phyloP scores from a whole-genome alignment of 768 basidiomycete genomes.

The Cyclocybe cylindracea region DNA sequence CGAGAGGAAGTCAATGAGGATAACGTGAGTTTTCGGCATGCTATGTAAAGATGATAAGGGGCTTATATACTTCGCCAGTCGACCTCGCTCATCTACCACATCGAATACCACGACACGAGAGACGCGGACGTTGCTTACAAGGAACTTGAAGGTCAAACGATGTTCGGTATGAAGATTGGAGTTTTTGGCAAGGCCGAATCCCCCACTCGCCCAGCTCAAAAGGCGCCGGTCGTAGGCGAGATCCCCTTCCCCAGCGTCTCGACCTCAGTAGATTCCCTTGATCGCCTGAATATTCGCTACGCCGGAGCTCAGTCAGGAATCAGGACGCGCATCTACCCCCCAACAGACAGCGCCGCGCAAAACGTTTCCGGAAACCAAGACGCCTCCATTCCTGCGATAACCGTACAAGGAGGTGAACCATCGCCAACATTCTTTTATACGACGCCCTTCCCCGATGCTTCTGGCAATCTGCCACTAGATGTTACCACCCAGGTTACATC shows the following conservation, averaged over 20 bases:
- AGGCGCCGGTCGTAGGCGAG: neutral
- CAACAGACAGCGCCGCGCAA: conserved; percentile 19
- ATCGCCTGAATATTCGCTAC: conserved; percentile 21
- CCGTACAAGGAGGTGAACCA: conserved; percentile 3
- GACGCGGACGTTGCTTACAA: conserved; percentile 53
- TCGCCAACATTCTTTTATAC: conserved; percentile 40
- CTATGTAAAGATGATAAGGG: too few relatives aligned
- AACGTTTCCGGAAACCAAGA: conserved; percentile 10
- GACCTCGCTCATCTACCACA: conserved; percentile 41
- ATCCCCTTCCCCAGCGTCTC: conserved; percentile 7
- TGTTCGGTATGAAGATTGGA: conserved; percentile 54
- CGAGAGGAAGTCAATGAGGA: conserved; percentile 18
- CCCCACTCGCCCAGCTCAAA: neutral
- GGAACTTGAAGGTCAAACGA: conserved; percentile 46
- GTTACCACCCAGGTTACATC: neutral
- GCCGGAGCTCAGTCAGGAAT: conserved; percentile 37
- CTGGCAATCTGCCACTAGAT: neutral
- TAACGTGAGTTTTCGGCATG: conserved; percentile 19
- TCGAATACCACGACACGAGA: conserved; percentile 72
- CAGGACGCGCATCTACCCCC: conserved; percentile 30
- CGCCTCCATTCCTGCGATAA: neutral
- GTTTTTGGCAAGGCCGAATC: conserved; percentile 33
- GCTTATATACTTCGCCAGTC: conserved; percentile 10
- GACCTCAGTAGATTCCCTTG: conserved; percentile 19
- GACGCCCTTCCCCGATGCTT: conserved; percentile 14